Base-by-base conservation (phyloP, 1,284 basidiomycete genomes). In the Melampsora larici-populina region DNA sequence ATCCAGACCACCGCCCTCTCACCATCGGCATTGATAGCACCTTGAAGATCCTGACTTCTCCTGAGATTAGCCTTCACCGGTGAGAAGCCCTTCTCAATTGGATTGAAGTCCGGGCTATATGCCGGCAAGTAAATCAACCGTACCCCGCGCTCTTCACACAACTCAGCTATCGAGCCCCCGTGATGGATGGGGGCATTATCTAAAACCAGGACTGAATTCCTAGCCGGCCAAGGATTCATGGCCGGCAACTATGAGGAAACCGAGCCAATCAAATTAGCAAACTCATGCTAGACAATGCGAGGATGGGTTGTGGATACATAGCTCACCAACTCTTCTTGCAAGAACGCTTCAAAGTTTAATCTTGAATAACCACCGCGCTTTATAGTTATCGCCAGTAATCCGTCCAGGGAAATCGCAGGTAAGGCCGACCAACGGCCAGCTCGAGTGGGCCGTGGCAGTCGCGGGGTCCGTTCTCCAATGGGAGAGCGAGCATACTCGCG, bases 81-180 rank as follows among this genome's bases (percentile, higher is more conserved):
- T 1, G 31, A 70, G 36, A 70, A 70, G 58, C 68, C 55, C 68
- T 58, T 70, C 49, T 70, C 51, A n/a, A 70, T 70, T n/a, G 68
- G 68, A 49, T 70, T 70, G 5, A 70, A 49, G 11, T 70, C 49
- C 15, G 68, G 68, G 51, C 68, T 58, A 40, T 70, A 70, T 21
- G 49, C 40, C 1, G 68, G 49, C n/a, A 70, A 31, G 48, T 70
- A 70, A 3, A 58, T 58, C 49, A 70, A 58, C 29, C 43, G 7
- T 9, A 40, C 33, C 36, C 49, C 68, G n/a, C 49, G 29, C n/a
- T 36, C 48, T 58, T 55, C 26, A 13, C 68, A 70, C 1, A 70
- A 26, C 8, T 36, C 6, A 21, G 55, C 51, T 8, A 70, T 26
- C 24, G 24, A 58, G 31, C 49, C 48, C 1, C 68, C 68, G 5